phyloP scores from a whole-genome alignment of 2,329 filamentous ascomycete genomes.

The Xylaria sp. region DNA sequence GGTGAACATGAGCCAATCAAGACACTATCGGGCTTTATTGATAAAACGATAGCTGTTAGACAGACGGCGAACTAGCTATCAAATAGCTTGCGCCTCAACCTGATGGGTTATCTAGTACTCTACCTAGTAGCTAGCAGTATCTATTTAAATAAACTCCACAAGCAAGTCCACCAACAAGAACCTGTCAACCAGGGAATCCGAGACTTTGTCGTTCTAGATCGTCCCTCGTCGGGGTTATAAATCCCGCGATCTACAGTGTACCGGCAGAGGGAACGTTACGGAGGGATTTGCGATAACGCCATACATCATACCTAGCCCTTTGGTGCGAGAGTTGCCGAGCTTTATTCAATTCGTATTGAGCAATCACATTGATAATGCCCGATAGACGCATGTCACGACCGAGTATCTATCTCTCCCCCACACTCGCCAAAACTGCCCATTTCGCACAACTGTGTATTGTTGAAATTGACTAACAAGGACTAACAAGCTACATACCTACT shows the following conservation, averaged over 20 bases:
- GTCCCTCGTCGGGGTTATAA: conserved; percentile 15
- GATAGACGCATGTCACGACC: conserved; percentile 2
- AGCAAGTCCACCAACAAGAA: background rate
- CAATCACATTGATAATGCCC: conserved; percentile 21
- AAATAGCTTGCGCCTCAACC: conserved; percentile 14
- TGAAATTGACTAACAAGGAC: background rate
- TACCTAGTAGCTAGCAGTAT: background rate
- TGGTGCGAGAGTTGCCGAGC: conserved; percentile 19
- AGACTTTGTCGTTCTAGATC: conserved; percentile 24
- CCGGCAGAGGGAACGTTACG: conserved; percentile 35
- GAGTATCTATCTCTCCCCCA: conserved; percentile 8
- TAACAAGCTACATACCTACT: background rate
- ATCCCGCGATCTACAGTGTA: conserved; percentile 26
- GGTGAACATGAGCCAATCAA: conserved; percentile 37
- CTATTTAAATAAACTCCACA: conserved; percentile 14
- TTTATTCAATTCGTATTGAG: conserved; percentile 19
- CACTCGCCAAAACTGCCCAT: conserved; percentile 1
- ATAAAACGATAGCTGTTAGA: conserved; percentile 29
- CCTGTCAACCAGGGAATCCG: background rate
- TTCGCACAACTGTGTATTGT: background rate
- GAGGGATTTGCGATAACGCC: conserved; percentile 29
- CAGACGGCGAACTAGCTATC: conserved; percentile 22
- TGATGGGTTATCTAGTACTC: background rate
- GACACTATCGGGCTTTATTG: conserved; percentile 14
- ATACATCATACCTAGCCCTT: conserved; percentile 10